phyloP scores from a whole-genome alignment of 1,284 basidiomycete species.

The Pholiota adiposa region DNA sequence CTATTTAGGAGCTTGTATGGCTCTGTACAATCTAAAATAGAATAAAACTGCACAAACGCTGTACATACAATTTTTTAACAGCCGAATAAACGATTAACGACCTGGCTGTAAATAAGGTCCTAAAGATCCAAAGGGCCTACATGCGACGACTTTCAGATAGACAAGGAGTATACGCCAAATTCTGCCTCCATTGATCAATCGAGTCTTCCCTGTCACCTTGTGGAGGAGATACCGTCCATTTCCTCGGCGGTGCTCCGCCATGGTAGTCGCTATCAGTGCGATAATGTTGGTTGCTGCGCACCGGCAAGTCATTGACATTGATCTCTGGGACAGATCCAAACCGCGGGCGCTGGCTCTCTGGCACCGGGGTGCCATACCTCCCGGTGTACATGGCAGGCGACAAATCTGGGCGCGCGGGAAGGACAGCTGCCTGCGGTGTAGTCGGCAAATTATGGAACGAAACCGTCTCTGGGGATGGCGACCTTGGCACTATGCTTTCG shows the following conservation, averaged over 20 bases:
- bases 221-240: conserved; percentile 1
- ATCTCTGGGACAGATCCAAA: conserved; percentile 18
- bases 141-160: neutral
- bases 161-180: neutral
- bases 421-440: conserved; percentile 22
- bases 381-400: conserved; percentile 10
- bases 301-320: conserved; percentile 9
- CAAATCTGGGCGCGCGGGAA: conserved; percentile 29
- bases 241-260: neutral
- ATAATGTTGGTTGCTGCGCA: conserved; percentile 2
- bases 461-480: conserved; percentile 26
- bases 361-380: neutral
- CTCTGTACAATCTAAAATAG: neutral
- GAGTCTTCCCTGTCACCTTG: conserved; percentile 3
- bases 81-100: neutral
- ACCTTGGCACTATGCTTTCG: conserved; percentile 24
- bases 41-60: neutral
- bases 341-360: conserved; percentile 6
- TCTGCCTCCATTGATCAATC: conserved; percentile 15
- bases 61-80: conserved; percentile 1
- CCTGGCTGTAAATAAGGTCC: neutral
- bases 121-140: neutral
- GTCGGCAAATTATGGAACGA: conserved; percentile 21
- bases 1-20: neutral
- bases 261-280: neutral